Evolutionary conservation across 441 rosid species (phyloP).

Genomic region (Gossypium lobatum): DNA sequence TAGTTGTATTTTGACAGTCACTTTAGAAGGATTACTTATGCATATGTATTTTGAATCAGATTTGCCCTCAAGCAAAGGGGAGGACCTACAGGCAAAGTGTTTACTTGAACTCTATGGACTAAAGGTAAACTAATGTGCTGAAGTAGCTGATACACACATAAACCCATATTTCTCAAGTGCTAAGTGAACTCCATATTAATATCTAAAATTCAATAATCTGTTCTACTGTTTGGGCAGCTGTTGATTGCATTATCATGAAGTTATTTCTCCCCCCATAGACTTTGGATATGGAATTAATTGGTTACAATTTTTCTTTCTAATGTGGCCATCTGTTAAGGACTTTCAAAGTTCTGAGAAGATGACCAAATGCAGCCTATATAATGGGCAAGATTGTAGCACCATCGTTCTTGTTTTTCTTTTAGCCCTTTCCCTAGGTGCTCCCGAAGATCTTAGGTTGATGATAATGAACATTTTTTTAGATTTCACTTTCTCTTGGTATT

Average conservation of each 20-base stretch:
- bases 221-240: neutral
- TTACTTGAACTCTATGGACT: slow-evolving; percentile 91
- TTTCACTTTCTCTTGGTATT: slow-evolving; percentile 10
- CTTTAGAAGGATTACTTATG: slow-evolving; percentile 14
- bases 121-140: slow-evolving; percentile 47
- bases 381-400: neutral
- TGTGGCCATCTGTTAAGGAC: neutral
- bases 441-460: slow-evolving; percentile 12
- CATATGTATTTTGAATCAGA: slow-evolving; percentile 42
- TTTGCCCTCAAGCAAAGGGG: slow-evolving; percentile 87
- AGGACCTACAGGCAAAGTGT: slow-evolving; percentile 88
- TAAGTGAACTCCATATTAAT: neutral
- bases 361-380: slow-evolving; percentile 1
- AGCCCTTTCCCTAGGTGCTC: slow-evolving; percentile 6
- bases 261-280: neutral
- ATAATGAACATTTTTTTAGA: neutral
- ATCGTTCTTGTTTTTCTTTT: neutral
- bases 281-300: neutral
- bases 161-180: neutral
- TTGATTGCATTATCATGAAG: neutral
- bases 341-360: neutral
- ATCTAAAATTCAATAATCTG: neutral
- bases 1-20: slow-evolving; percentile 3
- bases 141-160: neutral
- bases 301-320: neutral